Evolutionary conservation across 1,139 yeast species (phyloP).

Genomic region (Debaryomycetaceae sp.): DNA sequence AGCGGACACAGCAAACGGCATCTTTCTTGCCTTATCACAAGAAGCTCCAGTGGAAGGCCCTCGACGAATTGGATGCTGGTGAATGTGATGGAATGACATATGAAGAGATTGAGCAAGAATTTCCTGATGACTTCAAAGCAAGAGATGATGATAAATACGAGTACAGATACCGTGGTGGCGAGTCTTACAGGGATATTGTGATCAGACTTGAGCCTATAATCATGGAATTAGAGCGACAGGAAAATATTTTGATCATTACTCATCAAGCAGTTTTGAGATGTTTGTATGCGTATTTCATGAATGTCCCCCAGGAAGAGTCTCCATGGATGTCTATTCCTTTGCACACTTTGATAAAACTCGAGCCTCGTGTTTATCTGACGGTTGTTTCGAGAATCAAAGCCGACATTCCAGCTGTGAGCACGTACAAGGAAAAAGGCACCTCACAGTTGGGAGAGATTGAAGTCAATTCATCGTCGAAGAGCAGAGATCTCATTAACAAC

Average conservation of each 20-base stretch:
- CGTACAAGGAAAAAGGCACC: constrained; percentile 92
- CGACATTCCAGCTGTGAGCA: constrained; percentile 94
- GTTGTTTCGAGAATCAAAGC: constrained; percentile 87
- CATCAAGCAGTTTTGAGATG: constrained; percentile 98
- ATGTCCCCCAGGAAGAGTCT: constrained; percentile 93
- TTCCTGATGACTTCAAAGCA: constrained; percentile 93
- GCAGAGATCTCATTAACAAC: constrained; percentile 41
- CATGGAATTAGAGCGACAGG: constrained; percentile 97
- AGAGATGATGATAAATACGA: constrained; percentile 95
- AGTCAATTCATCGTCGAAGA: constrained; percentile 25
- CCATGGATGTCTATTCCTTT: constrained; percentile 99
- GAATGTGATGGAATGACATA: constrained; percentile 74
- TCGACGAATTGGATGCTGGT: constrained; percentile 97
- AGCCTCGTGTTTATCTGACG: constrained; percentile 91
- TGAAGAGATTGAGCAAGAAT: constrained; percentile 48
- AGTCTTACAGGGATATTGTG: constrained; percentile 92
- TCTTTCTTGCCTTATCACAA: constrained; percentile 71
- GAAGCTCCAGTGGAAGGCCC: constrained; percentile 90
- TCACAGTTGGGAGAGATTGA: constrained; percentile 65
- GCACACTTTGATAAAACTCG: constrained; percentile 88
- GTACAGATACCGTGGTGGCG: constrained; percentile 95
- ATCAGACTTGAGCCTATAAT: constrained; percentile 92
- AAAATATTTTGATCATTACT: constrained; percentile 89
- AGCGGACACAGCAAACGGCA: constrained; percentile 91
- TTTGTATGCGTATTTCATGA: constrained; percentile 96